Percentiles rank a stretch among this genome's conserved stretches.
Evolutionary conservation across 257 asterid species (phyloP).

Genomic region (Salvia hispanica): DNA sequence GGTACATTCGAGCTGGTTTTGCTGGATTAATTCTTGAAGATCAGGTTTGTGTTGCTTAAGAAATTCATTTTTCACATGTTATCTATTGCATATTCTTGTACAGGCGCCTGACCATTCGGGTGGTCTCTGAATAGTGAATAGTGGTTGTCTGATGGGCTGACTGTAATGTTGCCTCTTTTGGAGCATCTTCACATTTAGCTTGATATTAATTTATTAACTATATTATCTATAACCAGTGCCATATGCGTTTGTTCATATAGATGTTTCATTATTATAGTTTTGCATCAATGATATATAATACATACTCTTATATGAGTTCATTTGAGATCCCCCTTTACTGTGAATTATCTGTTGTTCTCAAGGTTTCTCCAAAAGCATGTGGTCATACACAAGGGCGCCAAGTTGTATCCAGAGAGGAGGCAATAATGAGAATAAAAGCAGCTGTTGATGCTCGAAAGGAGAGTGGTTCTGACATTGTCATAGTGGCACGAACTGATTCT

Average conservation of each 20-base stretch:
- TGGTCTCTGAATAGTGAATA: constrained; percentile 16
- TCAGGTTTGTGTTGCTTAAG: constrained; percentile 56
- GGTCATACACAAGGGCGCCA: constrained; percentile 91
- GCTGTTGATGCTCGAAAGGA: constrained; percentile 92
- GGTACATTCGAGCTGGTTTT: constrained; percentile 84
- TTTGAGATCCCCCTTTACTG: constrained; percentile 11
- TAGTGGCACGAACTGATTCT: constrained; percentile 96
- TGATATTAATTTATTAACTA: constrained; percentile 15
- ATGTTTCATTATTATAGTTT: constrained; percentile 11
- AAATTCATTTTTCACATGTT: constrained; percentile 2
- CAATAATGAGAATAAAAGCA: constrained; percentile 75
- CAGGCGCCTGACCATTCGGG: neutral
- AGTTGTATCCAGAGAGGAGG: constrained; percentile 90
- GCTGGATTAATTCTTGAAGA: constrained; percentile 95
- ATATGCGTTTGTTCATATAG: neutral
- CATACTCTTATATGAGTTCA: constrained; percentile 5
- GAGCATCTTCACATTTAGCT: constrained; percentile 18
- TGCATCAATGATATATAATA: neutral
- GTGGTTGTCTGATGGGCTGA: constrained; percentile 20
- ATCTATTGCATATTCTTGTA: neutral
- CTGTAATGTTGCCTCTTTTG: constrained; percentile 10
- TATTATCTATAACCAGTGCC: constrained; percentile 10
- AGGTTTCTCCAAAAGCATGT: constrained; percentile 97
- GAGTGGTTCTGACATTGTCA: constrained; percentile 89
- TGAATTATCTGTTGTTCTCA: constrained; percentile 27